Base-by-base conservation (phyloP, 2,329 filamentous ascomycete genomes). In the Verticillium klebahnii region DNA sequence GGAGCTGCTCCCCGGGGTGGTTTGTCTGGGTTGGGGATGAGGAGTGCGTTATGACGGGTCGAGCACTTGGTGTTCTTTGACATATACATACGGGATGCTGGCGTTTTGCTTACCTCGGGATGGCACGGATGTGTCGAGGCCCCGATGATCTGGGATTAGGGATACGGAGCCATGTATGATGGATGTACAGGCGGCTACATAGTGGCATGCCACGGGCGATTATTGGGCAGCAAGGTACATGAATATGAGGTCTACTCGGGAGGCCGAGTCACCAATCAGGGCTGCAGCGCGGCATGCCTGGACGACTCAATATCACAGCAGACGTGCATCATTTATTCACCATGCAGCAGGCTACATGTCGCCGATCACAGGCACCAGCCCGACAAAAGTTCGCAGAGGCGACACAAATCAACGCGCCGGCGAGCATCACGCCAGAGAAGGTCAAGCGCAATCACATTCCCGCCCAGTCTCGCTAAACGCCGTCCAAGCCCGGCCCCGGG, bases 401-500 rank as follows among this genome's bases (percentile, higher is more conserved):
- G 14, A 36, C 34, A 36, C 34, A 36, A 14, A 36, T n/a, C 39
- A 45, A 8, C 14, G 8, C 17, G 8, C 39, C 19, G 39, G 8
- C 39, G 5, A 45, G 15, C n/a, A 17, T 8, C 39, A 17, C n/a
- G 7, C 17, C 45, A 50, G 6, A n/a, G 11, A 50, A 25, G 31
- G 29, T 62, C 14, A 58, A 62, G 31, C n/a, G 37, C 32, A 40
- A 59, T 60, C 34, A 57, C 57, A 40, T 56, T 29, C 56, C 37
- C 45, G 25, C 50, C 56, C 54, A 50, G n/a, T 12, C 19, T 19
- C n/a, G 45, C 45, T 23, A 12, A 50, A 50, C 45, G 45, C 34
- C 58, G 36, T 55, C 19, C 52, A 57, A 63, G 58, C 63, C 61
- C 61, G 56, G 29, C 57, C 55, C 36, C 63, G 61, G 60, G 58